Evolutionary conservation across 257 asterid species (phyloP), one percentile per base, ranked within the genome.

Genomic region (Handroanthus guayacan): DNA sequence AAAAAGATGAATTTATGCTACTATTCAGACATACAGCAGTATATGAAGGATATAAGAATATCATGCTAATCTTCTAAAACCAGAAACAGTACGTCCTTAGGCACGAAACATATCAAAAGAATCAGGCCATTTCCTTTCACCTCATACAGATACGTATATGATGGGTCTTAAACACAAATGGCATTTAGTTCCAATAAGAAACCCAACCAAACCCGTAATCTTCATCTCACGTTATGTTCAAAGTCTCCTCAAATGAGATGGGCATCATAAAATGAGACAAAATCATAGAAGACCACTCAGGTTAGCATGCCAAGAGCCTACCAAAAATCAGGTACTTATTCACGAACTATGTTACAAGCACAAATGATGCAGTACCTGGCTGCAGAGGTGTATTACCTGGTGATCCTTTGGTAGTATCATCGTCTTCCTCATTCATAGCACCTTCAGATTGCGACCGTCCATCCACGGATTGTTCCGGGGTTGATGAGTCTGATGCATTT

Each of bases 391-490:
- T 63, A 60, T 17, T 71, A 72, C 84, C 74, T 56, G 86, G 87
- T 47, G 92, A 81, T 66, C 78, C 86, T 74, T 85, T 90, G 61
- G 80, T 72, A 51, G 82, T 79, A 71, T 84, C 88, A 65, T 79
- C 94, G 69, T 86, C 97, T 44, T 85, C 94, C 69, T 89, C 88
- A 77, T 87, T 87, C 55, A 80, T 61, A 65, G 82, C 85, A 77
- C 86, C 88, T 74, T 84, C 95, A 55, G 98, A 89, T 38, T 85
- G 97, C 38, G 97, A 92, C 45, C 84, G 90, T 14, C 79, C 90
- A 64, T 89, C 96, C 72, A 62, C 82, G 48, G 93, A 91, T 55
- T 88, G 94, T 80, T 92, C 97, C 76, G 72, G 74, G 2, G 97
- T 89, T 38, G 95, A 88, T 14, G 98, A 88, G 62, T 93, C 97